Evolutionary conservation across 805 yeast species (phyloP).

Genomic region (Komagataella kurtzmanii): DNA sequence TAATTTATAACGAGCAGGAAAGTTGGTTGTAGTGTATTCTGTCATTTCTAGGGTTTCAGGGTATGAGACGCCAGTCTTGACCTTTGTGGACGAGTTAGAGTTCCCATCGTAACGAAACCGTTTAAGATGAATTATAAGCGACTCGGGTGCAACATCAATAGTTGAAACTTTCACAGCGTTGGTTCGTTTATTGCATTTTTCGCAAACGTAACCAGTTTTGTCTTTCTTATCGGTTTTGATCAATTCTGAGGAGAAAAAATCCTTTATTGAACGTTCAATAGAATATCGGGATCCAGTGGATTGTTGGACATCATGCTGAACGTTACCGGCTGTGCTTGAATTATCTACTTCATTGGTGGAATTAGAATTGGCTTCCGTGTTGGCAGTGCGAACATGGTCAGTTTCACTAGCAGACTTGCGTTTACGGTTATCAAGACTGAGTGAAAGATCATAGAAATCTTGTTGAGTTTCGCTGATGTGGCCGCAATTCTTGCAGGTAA

Average conservation of each 20-base stretch:
- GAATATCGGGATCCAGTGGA: conserved; percentile 30
- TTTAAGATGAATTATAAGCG: conserved; percentile 75
- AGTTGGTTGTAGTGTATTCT: conserved; percentile 35
- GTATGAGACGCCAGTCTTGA: conserved; percentile 76
- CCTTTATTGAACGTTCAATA: conserved; percentile 61
- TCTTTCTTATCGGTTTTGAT: conserved; percentile 54
- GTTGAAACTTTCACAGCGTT: conserved; percentile 65
- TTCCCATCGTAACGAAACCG: conserved; percentile 79
- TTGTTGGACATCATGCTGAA: neutral
- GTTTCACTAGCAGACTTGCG: conserved; percentile 18
- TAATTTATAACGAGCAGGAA: conserved; percentile 52
- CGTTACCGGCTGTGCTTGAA: neutral
- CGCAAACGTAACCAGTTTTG: conserved; percentile 70
- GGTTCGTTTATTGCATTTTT: conserved; percentile 65
- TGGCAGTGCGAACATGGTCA: conserved; percentile 11
- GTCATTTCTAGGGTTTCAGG: conserved; percentile 67
- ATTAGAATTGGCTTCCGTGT: conserved; percentile 8
- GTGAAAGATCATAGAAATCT: conserved; percentile 84
- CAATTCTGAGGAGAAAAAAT: conserved; percentile 74
- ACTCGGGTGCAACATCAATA: conserved; percentile 78
- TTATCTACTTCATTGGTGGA: neutral
- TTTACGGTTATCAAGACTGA: conserved; percentile 51
- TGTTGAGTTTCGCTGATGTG: conserved; percentile 78
- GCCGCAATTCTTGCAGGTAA: conserved; percentile 74
- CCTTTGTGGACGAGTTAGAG: conserved; percentile 53